phyloP scores from a whole-genome alignment of 2,329 filamentous ascomycete genomes.

The Talaromyces sp. region DNA sequence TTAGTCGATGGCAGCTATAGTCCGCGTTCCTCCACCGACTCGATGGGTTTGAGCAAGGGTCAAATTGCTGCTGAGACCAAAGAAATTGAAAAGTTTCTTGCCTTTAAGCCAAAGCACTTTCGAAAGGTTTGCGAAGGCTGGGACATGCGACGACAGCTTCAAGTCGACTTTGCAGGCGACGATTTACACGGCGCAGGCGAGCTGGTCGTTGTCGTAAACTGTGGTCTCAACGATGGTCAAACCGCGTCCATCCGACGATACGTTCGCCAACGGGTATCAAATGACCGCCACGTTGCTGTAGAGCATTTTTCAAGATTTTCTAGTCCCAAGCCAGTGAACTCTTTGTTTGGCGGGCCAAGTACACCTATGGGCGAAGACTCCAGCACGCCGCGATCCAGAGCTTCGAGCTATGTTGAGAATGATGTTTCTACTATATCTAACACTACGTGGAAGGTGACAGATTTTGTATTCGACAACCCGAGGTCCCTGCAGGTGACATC shows the following conservation, averaged over 20 bases:
- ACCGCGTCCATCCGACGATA: slow-evolving; percentile 53
- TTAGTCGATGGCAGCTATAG: slow-evolving; percentile 71
- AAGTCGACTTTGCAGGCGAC: slow-evolving; percentile 84
- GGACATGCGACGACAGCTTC: slow-evolving; percentile 83
- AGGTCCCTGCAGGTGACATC: slow-evolving; percentile 62
- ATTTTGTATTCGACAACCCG: slow-evolving; percentile 58
- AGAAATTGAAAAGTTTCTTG: slow-evolving; percentile 74
- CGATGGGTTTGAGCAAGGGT: slow-evolving; percentile 64
- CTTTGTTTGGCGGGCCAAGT: slow-evolving; percentile 48
- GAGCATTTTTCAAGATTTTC: slow-evolving; percentile 17
- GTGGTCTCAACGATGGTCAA: slow-evolving; percentile 61
- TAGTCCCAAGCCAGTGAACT: slow-evolving; percentile 26
- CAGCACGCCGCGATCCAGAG: slow-evolving; percentile 25
- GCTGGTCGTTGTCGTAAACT: slow-evolving; percentile 67
- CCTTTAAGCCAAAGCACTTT: slow-evolving; percentile 71
- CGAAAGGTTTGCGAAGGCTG: slow-evolving; percentile 73
- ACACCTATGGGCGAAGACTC: slow-evolving; percentile 13
- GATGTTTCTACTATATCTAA: slow-evolving; percentile 32
- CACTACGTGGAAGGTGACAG: slow-evolving; percentile 65
- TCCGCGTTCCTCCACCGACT: slow-evolving; percentile 70
- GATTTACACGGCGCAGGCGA: slow-evolving; percentile 75
- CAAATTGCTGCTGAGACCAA: slow-evolving; percentile 72
- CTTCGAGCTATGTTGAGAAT: slow-evolving; percentile 25
- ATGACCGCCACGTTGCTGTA: slow-evolving; percentile 19
- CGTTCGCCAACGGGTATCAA: slow-evolving; percentile 48